Evolutionary conservation across 371 early-diverging fungal species (phyloP), one percentile per base, ranked within the genome.

Genomic region (Dinochytrium kinnereticum): DNA sequence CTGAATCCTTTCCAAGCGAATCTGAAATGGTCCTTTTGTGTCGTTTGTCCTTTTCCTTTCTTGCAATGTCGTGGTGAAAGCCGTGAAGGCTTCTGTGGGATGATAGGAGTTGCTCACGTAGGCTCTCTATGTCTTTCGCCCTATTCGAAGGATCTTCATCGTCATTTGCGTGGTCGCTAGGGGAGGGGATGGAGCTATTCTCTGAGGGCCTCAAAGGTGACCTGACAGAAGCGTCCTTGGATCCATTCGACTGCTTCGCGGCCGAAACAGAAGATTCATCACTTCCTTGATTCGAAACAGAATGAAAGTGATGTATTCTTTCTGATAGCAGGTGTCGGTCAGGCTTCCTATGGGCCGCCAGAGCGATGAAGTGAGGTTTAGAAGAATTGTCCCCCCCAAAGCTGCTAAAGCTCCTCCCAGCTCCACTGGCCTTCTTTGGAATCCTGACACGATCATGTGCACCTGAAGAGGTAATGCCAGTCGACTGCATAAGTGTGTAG

Each of bases 401-500:
- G 36, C 61, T 61, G 61, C 31, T 34, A 24, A 33, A 17, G 24
- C 61, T 61, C 13, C 26, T 17, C 7, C 36, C 31, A 15, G 36
- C 31, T 30, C 24, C 24, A 24, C 13, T 37, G 36, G 24, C 67
- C 73, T 50, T 39, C 53, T 55, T 39, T 55, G 26, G 64, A 61
- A 2, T 51, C 57, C 61, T 64, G 30, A n/a, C 37, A 24, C 38
- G 57, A 71, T 28, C 59, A 31, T 17, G 19, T 17, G n/a, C 26
- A 37, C n/a, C n/a, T n/a, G 39, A 36, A 13, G 57, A 57, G 21
- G n/a, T 17, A 26, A 70, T 50, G 40, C 73, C 64, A 19, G 69
- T 31, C 34, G 39, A 13, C 30, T 64, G 59, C 28, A 76, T 68
- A 28, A 68, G 26, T n/a, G 79, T 74, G 76, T 77, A 77, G 26